These are phyloP conservation scores for Metarhizium album DNA, from an alignment of 2,329 filamentous ascomycete species.

Conservation along the genomic window DNA sequence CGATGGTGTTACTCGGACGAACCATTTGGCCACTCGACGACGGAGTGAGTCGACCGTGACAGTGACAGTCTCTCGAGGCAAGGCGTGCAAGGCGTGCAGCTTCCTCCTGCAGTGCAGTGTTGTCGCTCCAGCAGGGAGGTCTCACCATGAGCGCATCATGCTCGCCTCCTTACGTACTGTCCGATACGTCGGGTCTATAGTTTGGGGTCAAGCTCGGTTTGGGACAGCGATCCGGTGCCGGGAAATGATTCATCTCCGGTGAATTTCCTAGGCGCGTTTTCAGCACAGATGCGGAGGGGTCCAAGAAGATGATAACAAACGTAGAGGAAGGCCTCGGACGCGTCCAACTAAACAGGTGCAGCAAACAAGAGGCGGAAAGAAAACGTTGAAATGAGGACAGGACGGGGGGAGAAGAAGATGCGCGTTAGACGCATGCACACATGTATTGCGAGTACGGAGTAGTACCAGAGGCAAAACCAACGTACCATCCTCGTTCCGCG, in stretches of 20 bases:
- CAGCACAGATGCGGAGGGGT: slow-evolving; percentile 6
- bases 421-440: neutral
- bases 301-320: neutral
- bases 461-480: slow-evolving; percentile 9
- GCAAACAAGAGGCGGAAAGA: slow-evolving; percentile 1
- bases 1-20: neutral
- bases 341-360: slow-evolving; percentile 3
- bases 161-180: neutral
- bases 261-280: slow-evolving; percentile 28
- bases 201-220: slow-evolving; percentile 18
- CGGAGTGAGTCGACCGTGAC: neutral
- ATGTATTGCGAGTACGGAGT: neutral
- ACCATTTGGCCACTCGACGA: too few relatives aligned
- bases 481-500: slow-evolving; percentile 80
- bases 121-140: neutral
- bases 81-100: neutral
- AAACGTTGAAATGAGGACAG: neutral
- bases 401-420: too few relatives aligned
- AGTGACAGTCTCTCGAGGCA: neutral
- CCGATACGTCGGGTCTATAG: slow-evolving; percentile 13
- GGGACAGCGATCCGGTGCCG: slow-evolving; percentile 26
- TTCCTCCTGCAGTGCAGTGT: neutral
- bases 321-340: slow-evolving; percentile 6
- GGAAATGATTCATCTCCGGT: slow-evolving; percentile 47
- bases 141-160: neutral